These are phyloP conservation scores for Plasmopara muralis DNA, from an alignment of 352 stramenopile species.

Conservation along the genomic window DNA sequence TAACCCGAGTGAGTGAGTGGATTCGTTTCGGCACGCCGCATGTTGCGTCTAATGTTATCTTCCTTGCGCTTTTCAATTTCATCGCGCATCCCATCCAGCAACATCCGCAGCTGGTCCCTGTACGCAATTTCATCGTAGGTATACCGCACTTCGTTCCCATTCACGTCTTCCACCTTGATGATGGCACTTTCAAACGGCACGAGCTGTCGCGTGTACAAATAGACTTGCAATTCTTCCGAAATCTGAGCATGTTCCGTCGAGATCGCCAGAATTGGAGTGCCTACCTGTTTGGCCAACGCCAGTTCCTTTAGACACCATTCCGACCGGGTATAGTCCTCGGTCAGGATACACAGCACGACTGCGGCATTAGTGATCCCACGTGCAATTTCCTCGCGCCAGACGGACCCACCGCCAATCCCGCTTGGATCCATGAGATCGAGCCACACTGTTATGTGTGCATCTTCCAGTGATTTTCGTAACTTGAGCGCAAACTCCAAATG, in stretches of 20 bases:
- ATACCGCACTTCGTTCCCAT: conserved; percentile 43
- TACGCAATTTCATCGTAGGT: conserved; percentile 64
- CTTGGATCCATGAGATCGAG: conserved; percentile 80
- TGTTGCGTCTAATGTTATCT: conserved; percentile 48
- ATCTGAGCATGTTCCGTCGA: conserved; percentile 65
- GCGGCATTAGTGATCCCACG: conserved; percentile 63
- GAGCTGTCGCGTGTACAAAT: conserved; percentile 78
- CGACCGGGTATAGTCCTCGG: conserved; percentile 65
- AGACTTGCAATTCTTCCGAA: conserved; percentile 80
- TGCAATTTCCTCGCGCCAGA: conserved; percentile 80
- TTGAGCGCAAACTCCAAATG: conserved; percentile 76
- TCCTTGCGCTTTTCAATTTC: conserved; percentile 81
- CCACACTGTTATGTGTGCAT: conserved; percentile 73
- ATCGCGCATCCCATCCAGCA: conserved; percentile 72
- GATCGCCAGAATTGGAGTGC: conserved; percentile 70
- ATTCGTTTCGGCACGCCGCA: conserved; percentile 34
- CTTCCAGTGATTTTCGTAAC: conserved; percentile 56
- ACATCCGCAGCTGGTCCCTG: conserved; percentile 56
- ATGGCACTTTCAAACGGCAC: conserved; percentile 74
- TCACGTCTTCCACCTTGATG: conserved; percentile 36
- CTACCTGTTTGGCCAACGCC: conserved; percentile 72
- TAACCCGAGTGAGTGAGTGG: conserved; percentile 18
- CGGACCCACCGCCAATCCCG: conserved; percentile 65
- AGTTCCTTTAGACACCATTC: conserved; percentile 80
- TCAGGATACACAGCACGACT: conserved; percentile 71